Base-by-base conservation (phyloP, 768 basidiomycete genomes). In the Mycena amicta region DNA sequence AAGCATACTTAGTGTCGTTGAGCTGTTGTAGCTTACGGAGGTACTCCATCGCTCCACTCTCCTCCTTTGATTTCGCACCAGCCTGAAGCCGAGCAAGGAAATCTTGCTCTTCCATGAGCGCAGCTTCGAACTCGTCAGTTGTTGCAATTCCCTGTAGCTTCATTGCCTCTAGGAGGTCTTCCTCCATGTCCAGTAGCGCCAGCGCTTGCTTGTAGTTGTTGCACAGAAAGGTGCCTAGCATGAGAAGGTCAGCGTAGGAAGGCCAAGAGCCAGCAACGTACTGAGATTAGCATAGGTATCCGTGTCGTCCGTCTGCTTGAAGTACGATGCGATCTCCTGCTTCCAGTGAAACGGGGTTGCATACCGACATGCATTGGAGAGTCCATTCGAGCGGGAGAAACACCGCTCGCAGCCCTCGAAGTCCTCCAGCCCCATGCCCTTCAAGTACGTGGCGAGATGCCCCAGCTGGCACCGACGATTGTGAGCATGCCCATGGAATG, bases 401-500 rank as follows among this genome's bases (percentile, higher is more conserved):
- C 30, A 39, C 4, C 62, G 53, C 55, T 63, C 63, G n/a, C n/a
- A n/a, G n/a, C n/a, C n/a, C n/a, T n/a, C n/a, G n/a, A n/a, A n/a
- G n/a, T n/a, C n/a, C n/a, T n/a, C n/a, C n/a, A n/a, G n/a, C n/a
- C n/a, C n/a, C n/a, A n/a, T n/a, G n/a, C n/a, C n/a, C n/a, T n/a
- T n/a, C n/a, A n/a, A n/a, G n/a, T n/a, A n/a, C n/a, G n/a, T n/a
- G n/a, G n/a, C n/a, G n/a, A n/a, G n/a, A n/a, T n/a, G n/a, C n/a
- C n/a, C n/a, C n/a, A n/a, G n/a, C n/a, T n/a, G n/a, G n/a, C n/a
- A n/a, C n/a, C 11, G 3, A 1, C 58, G 29, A 25, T 47, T 55
- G 50, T 62, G 61, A 0, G 64, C 61, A 28, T 63, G 55, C 5
- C 59, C 65, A 43, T 63, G 62, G 47, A 59, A 60, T 2, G 59